Conservation (phyloP, 1,139 yeast species). For the Meyerozyma sp. region DNA sequence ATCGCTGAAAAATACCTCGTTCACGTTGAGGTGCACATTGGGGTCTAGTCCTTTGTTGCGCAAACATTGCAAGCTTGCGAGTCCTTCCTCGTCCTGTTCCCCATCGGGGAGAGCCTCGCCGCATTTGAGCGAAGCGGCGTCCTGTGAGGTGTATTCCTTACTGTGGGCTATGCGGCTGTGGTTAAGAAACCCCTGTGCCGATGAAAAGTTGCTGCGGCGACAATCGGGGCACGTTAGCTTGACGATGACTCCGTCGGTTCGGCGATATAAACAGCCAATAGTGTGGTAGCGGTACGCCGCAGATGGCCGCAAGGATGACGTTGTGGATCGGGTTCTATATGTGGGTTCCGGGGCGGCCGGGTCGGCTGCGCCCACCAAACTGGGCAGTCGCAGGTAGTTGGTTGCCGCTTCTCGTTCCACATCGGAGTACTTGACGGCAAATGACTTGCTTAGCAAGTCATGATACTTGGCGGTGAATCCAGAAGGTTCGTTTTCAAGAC, state of each 20-base stretch:
- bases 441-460: constrained; percentile 30
- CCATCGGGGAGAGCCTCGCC: constrained; percentile 54
- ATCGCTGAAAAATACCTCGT: constrained; percentile 28
- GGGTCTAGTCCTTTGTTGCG: constrained; percentile 37
- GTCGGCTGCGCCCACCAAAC: neutral
- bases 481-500: constrained; percentile 39
- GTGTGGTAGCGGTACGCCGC: constrained; percentile 17
- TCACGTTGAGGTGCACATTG: constrained; percentile 31
- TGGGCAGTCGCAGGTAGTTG: neutral
- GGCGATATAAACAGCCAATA: constrained; percentile 56
- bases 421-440: constrained; percentile 28
- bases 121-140: constrained; percentile 68
- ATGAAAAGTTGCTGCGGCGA: constrained; percentile 62
- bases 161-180: constrained; percentile 73
- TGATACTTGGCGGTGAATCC: constrained; percentile 48
- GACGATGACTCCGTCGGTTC: constrained; percentile 71
- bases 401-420: constrained; percentile 7
- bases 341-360: constrained; percentile 16
- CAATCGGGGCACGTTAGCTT: constrained; percentile 66
- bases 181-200: constrained; percentile 76
- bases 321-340: constrained; percentile 46
- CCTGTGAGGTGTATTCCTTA: constrained; percentile 69
- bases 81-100: constrained; percentile 58
- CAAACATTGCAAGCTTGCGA: constrained; percentile 39
- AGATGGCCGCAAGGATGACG: constrained; percentile 44